Evolutionary conservation across 2,329 filamentous ascomycete genomes (phyloP).

Genomic region (Helotiales sp.): DNA sequence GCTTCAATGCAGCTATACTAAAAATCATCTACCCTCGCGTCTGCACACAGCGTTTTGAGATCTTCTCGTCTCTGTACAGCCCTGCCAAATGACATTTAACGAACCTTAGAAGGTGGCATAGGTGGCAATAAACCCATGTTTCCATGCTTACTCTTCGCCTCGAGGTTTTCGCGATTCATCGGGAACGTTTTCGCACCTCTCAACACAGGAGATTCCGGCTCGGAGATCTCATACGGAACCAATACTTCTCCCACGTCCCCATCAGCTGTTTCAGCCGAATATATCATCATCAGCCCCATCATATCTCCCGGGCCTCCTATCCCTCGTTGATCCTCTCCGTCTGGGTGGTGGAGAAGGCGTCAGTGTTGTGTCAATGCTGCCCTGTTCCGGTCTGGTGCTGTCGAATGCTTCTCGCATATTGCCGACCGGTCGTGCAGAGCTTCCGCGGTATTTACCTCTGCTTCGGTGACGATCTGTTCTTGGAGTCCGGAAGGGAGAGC

Average conservation of each 20-base stretch:
- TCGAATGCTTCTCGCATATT: not conserved
- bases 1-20: not conserved
- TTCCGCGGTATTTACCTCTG: not conserved
- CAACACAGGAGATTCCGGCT: not conserved
- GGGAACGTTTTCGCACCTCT: not conserved
- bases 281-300: constrained; percentile 4
- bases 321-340: not conserved
- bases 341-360: not conserved
- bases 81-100: too few relatives aligned
- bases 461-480: not conserved
- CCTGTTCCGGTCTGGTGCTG: not conserved
- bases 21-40: too few relatives aligned
- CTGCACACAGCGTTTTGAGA: too few relatives aligned
- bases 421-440: not conserved
- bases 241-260: not conserved
- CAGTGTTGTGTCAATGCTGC: not conserved
- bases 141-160: not conserved
- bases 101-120: not conserved
- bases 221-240: not conserved
- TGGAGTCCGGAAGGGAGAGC: not conserved
- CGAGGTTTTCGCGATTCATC: not conserved
- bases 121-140: not conserved
- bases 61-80: too few relatives aligned
- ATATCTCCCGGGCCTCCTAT: not conserved
- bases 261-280: not conserved